Percentiles rank a stretch among this genome's conserved stretches.
Conservation (phyloP, 2,329 filamentous ascomycete species). For the Westerdykella sp. region DNA sequence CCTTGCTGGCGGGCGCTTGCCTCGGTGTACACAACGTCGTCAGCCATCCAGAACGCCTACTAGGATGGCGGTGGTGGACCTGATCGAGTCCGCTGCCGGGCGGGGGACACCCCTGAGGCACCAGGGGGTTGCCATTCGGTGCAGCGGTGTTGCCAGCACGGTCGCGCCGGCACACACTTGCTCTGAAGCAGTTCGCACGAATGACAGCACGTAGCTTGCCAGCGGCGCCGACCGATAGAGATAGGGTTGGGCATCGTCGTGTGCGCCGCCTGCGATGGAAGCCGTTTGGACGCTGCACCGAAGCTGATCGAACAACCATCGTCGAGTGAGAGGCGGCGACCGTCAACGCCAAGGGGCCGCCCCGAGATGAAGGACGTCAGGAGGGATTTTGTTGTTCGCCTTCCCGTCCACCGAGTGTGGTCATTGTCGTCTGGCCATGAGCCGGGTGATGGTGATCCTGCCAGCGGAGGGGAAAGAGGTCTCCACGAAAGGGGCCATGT, state of each 20-base stretch:
- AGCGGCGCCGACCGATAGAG: constrained; percentile 31
- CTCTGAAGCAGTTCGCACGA: constrained; percentile 10
- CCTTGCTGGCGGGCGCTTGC: constrained; percentile 25
- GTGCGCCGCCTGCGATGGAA: constrained; percentile 8
- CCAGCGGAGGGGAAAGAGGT: too few species aligned
- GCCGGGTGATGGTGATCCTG: too few species aligned
- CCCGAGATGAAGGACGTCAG: constrained; percentile 2
- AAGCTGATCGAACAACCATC: constrained; percentile 29
- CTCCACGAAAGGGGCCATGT: too few species aligned
- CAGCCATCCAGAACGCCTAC: constrained; percentile 17
- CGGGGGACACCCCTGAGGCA: not conserved
- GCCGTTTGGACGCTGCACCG: constrained; percentile 26
- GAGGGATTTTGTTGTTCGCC: not conserved
- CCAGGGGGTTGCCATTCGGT: too few species aligned
- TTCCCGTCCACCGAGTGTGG: too few species aligned
- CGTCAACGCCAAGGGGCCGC: constrained; percentile 1
- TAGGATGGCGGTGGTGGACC: not conserved
- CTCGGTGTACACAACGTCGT: constrained; percentile 24
- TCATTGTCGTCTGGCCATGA: too few species aligned
- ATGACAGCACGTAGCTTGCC: constrained; percentile 12
- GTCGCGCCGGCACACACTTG: not conserved
- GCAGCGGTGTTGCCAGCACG: not conserved
- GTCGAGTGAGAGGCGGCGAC: not conserved
- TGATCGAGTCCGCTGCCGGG: constrained; percentile 6
- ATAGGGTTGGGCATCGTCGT: constrained; percentile 4